Percentiles rank a stretch among this genome's conserved stretches.
phyloP scores from a whole-genome alignment of 192 early-diverging fungal species.

The Chytriomyces sp. region DNA sequence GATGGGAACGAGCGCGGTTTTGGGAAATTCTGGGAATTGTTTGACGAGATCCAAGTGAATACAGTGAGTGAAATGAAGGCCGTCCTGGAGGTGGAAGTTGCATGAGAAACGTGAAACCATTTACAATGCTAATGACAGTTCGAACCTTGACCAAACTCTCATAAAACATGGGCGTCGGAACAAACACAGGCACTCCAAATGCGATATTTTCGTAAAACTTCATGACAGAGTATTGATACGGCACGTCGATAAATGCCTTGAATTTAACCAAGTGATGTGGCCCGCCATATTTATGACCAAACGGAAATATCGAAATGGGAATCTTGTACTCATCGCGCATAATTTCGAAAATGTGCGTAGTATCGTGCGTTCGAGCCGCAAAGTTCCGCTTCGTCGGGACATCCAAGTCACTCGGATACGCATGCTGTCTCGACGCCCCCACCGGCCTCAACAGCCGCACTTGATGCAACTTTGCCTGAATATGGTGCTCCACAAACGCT shows the following conservation, averaged over 20 bases:
- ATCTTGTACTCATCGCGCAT: not conserved
- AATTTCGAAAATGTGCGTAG: not conserved
- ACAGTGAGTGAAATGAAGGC: not conserved
- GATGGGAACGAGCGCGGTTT: not conserved
- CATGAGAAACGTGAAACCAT: not conserved
- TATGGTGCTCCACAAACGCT: slow-evolving; percentile 9
- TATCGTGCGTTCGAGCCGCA: not conserved
- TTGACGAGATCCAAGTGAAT: not conserved
- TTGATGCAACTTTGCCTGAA: not conserved
- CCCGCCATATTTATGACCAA: slow-evolving; percentile 25
- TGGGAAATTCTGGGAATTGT: not conserved
- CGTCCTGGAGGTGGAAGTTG: not conserved
- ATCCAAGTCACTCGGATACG: slow-evolving; percentile 19
- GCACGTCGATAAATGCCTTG: slow-evolving; percentile 27
- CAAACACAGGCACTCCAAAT: slow-evolving; percentile 11
- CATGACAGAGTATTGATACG: slow-evolving; percentile 30
- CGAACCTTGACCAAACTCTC: not conserved
- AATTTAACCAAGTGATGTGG: slow-evolving; percentile 16
- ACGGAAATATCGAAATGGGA: not conserved
- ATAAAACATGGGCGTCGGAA: slow-evolving; percentile 15
- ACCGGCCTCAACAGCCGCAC: not conserved
- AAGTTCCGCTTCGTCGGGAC: not conserved
- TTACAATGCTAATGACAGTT: not conserved
- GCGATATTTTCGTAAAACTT: slow-evolving; percentile 37
- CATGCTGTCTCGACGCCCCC: not conserved